Base-by-base conservation (phyloP, 225 moss, liverwort and hornwort genomes). In the Ulota crispa region DNA sequence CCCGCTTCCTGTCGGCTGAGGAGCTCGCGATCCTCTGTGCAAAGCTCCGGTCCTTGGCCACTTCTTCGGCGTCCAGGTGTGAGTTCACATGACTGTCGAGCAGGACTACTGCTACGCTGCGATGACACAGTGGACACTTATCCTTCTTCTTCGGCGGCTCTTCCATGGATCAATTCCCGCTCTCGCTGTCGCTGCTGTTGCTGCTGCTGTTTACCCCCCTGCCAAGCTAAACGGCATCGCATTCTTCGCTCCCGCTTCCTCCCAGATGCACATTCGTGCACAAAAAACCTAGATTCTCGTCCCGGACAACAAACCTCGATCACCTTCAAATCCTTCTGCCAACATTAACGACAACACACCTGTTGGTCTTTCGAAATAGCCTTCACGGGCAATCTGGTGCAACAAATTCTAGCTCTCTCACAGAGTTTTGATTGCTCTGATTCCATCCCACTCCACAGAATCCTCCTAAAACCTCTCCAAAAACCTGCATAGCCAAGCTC, bases 11-110 rank as follows among this genome's bases (percentile, higher is more conserved):
- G 24, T 26, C 75, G 16, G 64, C 53, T 1, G 81, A 81, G 30
- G 79, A 59, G 50, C 76, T 27, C 31, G 91, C 89, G 12, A 91
- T 55, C 83, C 71, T 89, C 77, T 89, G 79, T 42, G 91, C 91
- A 31, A 81, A 79, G 41, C 68, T 85, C 45, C 73, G 78, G 55
- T 91, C 89, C 6, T 60, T 81, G 24, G 81, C 89, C 3, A 87
- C 65, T 12, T 89, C 89, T 34, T 91, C 91, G 14, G 68, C 89
- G 77, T 91, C 91, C 5, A 91, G 87, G 70, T 91, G 91, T n/a
- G 83, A 79, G 67, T 91, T 91, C 77, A 91, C 91, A 72, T 91
- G 91, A 23, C 76, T 81, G 68, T 91, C 83, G 3, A 91, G 85
- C 20, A 71, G 83, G 63, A 59, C 50, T 10, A 89, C 63, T 16